Conservation (phyloP, 805 yeast species). For the Tetrapisispora arboricola region DNA sequence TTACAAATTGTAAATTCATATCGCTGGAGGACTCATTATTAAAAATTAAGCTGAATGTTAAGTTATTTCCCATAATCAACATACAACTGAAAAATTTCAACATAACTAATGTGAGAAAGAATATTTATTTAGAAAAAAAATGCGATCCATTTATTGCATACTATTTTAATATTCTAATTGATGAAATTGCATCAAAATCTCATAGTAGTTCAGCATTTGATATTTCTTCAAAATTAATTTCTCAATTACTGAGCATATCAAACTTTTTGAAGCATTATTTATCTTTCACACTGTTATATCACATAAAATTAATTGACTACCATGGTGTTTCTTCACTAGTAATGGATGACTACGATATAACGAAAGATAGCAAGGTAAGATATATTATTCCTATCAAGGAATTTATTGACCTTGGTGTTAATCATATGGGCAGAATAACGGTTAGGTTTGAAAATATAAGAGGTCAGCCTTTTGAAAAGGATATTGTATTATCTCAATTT, state of each 20-base stretch:
- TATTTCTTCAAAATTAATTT: background rate
- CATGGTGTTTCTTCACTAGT: constrained; percentile 2
- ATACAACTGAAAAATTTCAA: constrained; percentile 1
- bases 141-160: background rate
- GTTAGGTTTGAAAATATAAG: constrained; percentile 6
- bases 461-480: constrained; percentile 4
- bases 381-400: constrained; percentile 10
- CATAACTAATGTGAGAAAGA: background rate
- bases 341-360: constrained; percentile 11
- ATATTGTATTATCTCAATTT: constrained; percentile 6
- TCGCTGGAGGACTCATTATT: constrained; percentile 7
- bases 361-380: constrained; percentile 6
- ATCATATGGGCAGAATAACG: constrained; percentile 1
- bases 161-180: background rate
- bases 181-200: background rate
- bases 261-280: constrained; percentile 9
- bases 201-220: background rate
- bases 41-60: constrained; percentile 2
- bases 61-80: background rate
- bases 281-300: constrained; percentile 10
- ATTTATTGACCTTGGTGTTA: constrained; percentile 7
- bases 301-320: background rate
- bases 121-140: background rate
- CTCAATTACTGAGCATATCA: constrained; percentile 3
- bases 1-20: constrained; percentile 12